A percentile compares a stretch with the other conserved stretches of the same genome.
These are phyloP conservation scores for Populus hybrid DNA, from an alignment of 441 rosid species.

Conservation along the genomic window DNA sequence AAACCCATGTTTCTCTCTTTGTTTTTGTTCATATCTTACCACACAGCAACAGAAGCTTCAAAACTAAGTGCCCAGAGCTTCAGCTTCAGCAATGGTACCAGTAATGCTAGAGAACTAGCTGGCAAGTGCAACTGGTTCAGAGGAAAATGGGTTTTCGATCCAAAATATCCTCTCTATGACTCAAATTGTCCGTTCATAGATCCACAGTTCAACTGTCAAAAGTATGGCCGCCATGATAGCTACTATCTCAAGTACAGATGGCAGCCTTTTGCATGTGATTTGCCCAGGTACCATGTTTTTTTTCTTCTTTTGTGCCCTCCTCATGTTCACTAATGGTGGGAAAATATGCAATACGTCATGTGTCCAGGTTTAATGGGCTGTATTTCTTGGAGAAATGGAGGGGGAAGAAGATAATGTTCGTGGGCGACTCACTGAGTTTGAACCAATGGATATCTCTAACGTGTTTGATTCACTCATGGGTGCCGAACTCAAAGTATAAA, in stretches of 20 bases:
- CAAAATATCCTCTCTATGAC: constrained; percentile 68
- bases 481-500: constrained; percentile 37
- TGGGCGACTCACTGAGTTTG: constrained; percentile 61
- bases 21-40: constrained; percentile 20
- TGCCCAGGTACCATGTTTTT: constrained; percentile 52
- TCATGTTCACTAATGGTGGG: too few relatives aligned
- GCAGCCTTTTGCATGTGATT: constrained; percentile 75
- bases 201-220: constrained; percentile 72
- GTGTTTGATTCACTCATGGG: constrained; percentile 52
- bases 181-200: constrained; percentile 77
- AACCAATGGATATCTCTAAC: constrained; percentile 59
- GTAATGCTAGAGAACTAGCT: constrained; percentile 6
- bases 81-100: neutral
- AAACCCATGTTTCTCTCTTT: constrained; percentile 36
- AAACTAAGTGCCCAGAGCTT: constrained; percentile 2
- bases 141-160: constrained; percentile 84
- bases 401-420: constrained; percentile 56
- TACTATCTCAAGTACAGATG: constrained; percentile 72
- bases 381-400: constrained; percentile 39
- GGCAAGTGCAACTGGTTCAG: constrained; percentile 55
- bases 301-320: neutral
- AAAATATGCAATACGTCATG: neutral
- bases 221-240: constrained; percentile 71
- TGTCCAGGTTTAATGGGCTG: constrained; percentile 46
- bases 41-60: constrained; percentile 13